Base-by-base conservation (phyloP, 2,329 filamentous ascomycete genomes). In the Coccinonectria pachysandricola region DNA sequence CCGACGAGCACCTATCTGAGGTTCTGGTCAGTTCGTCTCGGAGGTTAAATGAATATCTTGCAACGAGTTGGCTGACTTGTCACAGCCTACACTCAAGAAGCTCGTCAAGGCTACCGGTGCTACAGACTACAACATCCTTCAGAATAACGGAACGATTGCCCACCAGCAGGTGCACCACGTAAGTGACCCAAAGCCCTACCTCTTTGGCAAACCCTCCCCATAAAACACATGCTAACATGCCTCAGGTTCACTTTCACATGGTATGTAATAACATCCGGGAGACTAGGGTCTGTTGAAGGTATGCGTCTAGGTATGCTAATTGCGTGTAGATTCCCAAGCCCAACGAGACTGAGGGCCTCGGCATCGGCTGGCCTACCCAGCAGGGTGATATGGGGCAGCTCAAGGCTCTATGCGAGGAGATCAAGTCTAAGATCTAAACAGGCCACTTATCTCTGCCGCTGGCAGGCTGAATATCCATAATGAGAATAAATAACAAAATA, bases 81-180 rank as follows among this genome's bases (percentile, higher is more conserved):
- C n/a, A n/a, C 10, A 59, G 55, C 55, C 55, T 23, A 50, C 49
- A 10, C 79, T 84, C 24, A 95, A 94, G 71, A 88, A 82, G 57
- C 73, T 98, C 24, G 86, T 80, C 24, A 57, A 65, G 12, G 88
- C 86, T 15, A 75, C 73, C 4, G 83, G 83, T 19, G 77, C 80
- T 4, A 62, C 65, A 26, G 71, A 96, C 56, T 98, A 85, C 67
- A 98, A 98, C 51, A 71, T 98, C 24, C 64, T 98, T 33, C 91
- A 98, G 63, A 98, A 98, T 62, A 98, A 98, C 50, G 91, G 91
- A 27, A 66, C 72, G 12, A 72, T 88, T 47, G 91, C 91, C 11
- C 91, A 98, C 57, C 91, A 96, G 62, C 66, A 80, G 38, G 88
- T 98, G 36, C 80, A 85, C 42, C 91, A 98, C 61, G 88, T 91